A percentile compares a stretch with the other conserved stretches of the same genome.
Evolutionary conservation across 2,329 filamentous ascomycete species (phyloP).

Genomic region (Ceratocystis huliohia): DNA sequence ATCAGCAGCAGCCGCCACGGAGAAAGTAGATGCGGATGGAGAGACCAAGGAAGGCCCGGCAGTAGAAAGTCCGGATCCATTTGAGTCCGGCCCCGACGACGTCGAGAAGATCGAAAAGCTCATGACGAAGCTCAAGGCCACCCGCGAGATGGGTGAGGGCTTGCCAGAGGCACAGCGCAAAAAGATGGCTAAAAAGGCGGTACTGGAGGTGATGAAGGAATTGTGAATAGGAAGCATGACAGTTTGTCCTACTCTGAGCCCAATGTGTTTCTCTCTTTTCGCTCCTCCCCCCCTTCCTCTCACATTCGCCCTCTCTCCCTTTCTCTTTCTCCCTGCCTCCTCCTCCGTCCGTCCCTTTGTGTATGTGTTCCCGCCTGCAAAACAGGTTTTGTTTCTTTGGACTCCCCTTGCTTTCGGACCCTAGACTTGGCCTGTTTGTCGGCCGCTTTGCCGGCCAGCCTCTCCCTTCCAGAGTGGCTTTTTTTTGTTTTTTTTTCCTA

Average conservation of each 20-base stretch:
- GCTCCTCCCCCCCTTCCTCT: no score
- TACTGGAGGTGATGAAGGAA: constrained; percentile 52
- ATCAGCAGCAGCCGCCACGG: constrained; percentile 23
- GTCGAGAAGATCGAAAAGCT: constrained; percentile 48
- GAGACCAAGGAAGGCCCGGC: constrained; percentile 7
- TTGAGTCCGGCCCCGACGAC: constrained; percentile 34
- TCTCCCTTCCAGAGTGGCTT: neutral
- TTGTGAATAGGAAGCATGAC: constrained; percentile 27
- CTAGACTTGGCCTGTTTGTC: neutral
- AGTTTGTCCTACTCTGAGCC: neutral
- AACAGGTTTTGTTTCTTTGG: neutral
- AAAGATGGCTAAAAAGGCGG: constrained; percentile 47
- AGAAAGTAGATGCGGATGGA: neutral
- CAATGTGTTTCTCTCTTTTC: no score
- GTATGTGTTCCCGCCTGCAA: neutral
- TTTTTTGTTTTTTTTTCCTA: neutral
- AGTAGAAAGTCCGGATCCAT: constrained; percentile 27
- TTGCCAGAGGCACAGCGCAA: constrained; percentile 49
- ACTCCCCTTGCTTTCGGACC: neutral
- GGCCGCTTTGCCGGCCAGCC: neutral
- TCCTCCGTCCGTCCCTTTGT: neutral
- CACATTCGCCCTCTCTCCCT: no score
- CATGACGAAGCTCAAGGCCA: constrained; percentile 52
- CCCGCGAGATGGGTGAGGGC: constrained; percentile 45
- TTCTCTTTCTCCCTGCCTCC: no score